Base-by-base conservation (phyloP, 1,284 basidiomycete species). In the Grifola frondosa region DNA sequence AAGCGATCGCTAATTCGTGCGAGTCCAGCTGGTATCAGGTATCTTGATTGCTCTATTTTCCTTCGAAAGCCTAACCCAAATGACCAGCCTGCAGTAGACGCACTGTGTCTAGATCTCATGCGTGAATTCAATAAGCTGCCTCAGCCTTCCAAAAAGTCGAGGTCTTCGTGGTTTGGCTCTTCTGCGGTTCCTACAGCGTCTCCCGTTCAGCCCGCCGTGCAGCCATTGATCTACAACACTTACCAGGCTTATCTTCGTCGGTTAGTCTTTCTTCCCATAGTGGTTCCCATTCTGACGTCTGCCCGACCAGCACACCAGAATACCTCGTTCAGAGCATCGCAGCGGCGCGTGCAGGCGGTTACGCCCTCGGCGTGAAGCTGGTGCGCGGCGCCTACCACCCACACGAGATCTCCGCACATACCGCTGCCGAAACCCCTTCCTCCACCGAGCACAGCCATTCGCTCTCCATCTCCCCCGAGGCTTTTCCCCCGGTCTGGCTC, bases 361-460 rank as follows among this genome's bases (percentile, higher is more conserved):
- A 93, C 63, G 75, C 87, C 0, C 77, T 98, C 2, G 95, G 95
- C 13, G 82, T 95, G 50, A 98, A 98, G 68, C 85, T 98, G 43
- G 95, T 98, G 24, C 82, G 96, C 19, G 96, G 95, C 0, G 95
- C 95, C 2, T 98, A 97, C 65, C 89, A 95, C 57, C 77, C 82
- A 2, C 76, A 86, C 42, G 96, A 97, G 62, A 60, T 81, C 33
- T 69, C 70, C 15, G 75, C 79, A 2, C 71, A 81, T 54, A 40
- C 59, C 15, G 55, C 54, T n/a, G 48, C 49, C 19, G 34, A 51
- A 13, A 46, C 58, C 15, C 46, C 50, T 48, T 42, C 26, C 19
- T 56, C 47, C 23, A 41, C 53, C 23, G 45, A 44, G 44, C 42
- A 28, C 16, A 16, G 67, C 68, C 30, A 38, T 53, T 53, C 64